Conservation (phyloP, 2,329 filamentous ascomycete species). For the Trichophyton mentagrophytes region DNA sequence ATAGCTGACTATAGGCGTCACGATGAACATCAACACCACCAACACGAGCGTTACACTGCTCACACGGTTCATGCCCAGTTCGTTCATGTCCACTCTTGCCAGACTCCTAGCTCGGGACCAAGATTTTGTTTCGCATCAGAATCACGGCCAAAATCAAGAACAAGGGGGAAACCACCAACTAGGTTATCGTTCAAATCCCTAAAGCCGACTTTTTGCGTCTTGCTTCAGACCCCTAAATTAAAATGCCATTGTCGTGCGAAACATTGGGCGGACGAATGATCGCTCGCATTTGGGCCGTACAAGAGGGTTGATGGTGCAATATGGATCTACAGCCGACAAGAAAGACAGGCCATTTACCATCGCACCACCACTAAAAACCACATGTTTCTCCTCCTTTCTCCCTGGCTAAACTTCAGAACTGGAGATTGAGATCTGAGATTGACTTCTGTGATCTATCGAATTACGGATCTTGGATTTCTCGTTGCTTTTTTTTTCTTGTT, state of each 20-base stretch:
- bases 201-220: not conserved
- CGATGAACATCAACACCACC: too few relatives aligned
- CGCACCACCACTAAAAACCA: not conserved
- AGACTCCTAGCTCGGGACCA: not conserved
- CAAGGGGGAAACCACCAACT: too few relatives aligned
- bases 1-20: too few relatives aligned
- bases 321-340: not conserved
- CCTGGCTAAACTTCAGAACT: not conserved
- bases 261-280: not conserved
- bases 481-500: not conserved
- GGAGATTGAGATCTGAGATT: constrained; percentile 3
- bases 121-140: not conserved
- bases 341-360: not conserved
- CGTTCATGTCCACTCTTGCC: not conserved
- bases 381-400: not conserved
- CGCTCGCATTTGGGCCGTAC: not conserved
- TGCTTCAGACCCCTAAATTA: not conserved
- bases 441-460: not conserved
- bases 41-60: not conserved
- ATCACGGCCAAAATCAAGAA: too few relatives aligned
- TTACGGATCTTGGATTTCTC: not conserved
- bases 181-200: not conserved
- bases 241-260: not conserved
- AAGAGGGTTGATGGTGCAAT: not conserved
- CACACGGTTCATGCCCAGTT: not conserved